Percentiles rank a stretch among this genome's conserved stretches.
Conservation (phyloP, 108 stramenopile species). For the Nitzschia sp. region DNA sequence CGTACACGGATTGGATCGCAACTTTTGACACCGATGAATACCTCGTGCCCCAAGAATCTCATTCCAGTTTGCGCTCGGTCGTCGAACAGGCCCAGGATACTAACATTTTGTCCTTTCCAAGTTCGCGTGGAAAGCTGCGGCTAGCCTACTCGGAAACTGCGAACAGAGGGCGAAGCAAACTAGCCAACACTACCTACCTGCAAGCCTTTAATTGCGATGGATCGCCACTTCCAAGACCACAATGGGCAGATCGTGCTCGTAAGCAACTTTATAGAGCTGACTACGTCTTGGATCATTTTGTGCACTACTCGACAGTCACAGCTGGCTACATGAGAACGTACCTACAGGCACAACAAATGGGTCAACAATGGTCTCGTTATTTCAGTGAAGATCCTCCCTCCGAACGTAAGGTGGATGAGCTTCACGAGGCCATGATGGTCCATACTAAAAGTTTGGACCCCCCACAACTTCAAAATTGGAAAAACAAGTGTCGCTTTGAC, state of each 20-base stretch:
- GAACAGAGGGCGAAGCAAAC: conserved; percentile 27
- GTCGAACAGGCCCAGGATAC: conserved; percentile 54
- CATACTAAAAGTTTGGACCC: conserved; percentile 54
- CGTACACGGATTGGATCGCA: conserved; percentile 71
- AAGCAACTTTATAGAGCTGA: conserved; percentile 83
- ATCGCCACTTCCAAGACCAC: conserved; percentile 61
- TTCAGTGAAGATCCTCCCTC: conserved; percentile 30
- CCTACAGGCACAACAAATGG: conserved; percentile 25
- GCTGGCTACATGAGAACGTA: conserved; percentile 31
- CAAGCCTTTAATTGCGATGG: conserved; percentile 87
- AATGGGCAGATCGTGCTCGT: conserved; percentile 66
- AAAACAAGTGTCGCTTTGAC: conserved; percentile 5
- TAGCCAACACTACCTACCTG: conserved; percentile 60
- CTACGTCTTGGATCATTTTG: conserved; percentile 79
- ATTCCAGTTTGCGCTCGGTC: conserved; percentile 53
- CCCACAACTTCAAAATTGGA: conserved; percentile 1
- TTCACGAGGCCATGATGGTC: conserved; percentile 76
- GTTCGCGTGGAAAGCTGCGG: conserved; percentile 52
- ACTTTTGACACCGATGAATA: conserved; percentile 77
- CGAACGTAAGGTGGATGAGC: conserved; percentile 58
- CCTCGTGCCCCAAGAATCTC: conserved; percentile 63
- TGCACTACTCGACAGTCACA: conserved; percentile 85
- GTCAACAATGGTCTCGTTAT: conserved; percentile 20
- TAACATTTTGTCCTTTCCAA: conserved; percentile 61
- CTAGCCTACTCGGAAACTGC: conserved; percentile 8